Evolutionary conservation across 2,329 filamentous ascomycete species (phyloP), one percentile per base, ranked within the genome.

Genomic region (Thielaviopsis euricoi): DNA sequence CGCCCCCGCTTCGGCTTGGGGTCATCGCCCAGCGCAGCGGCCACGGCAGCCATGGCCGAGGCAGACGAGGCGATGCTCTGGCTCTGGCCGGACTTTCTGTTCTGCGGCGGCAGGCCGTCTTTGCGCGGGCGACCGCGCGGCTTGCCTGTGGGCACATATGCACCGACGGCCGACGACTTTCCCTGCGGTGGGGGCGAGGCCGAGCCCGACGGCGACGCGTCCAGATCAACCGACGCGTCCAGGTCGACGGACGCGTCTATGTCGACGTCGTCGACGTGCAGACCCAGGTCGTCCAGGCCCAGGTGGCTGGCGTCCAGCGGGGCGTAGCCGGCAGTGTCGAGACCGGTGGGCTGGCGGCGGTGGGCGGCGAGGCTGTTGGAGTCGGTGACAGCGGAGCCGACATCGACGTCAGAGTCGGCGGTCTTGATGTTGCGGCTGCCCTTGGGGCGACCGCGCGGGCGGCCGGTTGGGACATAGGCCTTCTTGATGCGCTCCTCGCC

Each of bases 91-190:
- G 5, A 6, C 15, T 40, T 69, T 69, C 25, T 26, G 25, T 60
- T 67, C 67, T 59, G 58, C 21, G 53, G 53, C 15, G 58, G 58
- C 40, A 48, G 46, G 60, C 64, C 67, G 60, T 66, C 69, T 63
- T 74, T 74, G 58, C 70, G 71, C 46, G 75, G 75, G 10, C 74
- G 72, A 26, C 74, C 74, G n/a, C 75, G 73, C 48, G 73, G 73
- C n/a, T 71, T 70, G 33, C 74, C 74, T 1, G 69, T 70, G 23
- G 73, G 69, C 2, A 65, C 67, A 40, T 71, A 70, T 55, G 66
- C 54, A 22, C 59, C 23, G 62, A n/a, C n/a, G n/a, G n/a, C n/a
- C n/a, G n/a, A n/a, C n/a, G n/a, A n/a, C n/a, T n/a, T n/a, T n/a
- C 68, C 66, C 10, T 13, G 37, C 10, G 29, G 64, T 63, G 19